phyloP scores from a whole-genome alignment of 257 asterid species.

The Solanum sitiens region DNA sequence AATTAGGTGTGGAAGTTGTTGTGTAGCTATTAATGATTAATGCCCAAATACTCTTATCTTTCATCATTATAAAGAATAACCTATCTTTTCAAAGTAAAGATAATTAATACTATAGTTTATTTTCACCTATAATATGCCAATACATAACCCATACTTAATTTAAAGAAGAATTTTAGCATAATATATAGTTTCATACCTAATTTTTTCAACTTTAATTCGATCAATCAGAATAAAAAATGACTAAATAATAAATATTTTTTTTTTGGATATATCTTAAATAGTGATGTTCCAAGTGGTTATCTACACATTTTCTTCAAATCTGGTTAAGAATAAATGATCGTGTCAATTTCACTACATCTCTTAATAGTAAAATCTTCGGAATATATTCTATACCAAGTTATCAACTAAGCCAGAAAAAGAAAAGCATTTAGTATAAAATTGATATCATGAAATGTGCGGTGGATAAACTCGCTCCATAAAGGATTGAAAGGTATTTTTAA shows the following conservation, averaged over 20 bases:
- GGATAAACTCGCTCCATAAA: neutral
- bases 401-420: neutral
- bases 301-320: too few relatives aligned
- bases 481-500: neutral
- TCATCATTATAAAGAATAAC: neutral
- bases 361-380: neutral
- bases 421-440: too few relatives aligned
- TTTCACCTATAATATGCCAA: neutral
- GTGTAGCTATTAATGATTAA: neutral
- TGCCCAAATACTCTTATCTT: neutral
- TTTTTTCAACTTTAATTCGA: neutral
- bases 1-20: neutral
- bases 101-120: neutral
- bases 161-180: neutral
- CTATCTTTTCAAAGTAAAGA: neutral
- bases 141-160: neutral
- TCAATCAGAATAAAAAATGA: neutral
- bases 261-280: neutral
- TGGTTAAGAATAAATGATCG: neutral
- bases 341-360: neutral
- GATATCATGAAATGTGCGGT: too few relatives aligned
- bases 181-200: neutral
- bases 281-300: neutral
- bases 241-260: neutral
- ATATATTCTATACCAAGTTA: neutral